Conservation (phyloP, 2,329 filamentous ascomycete species). For the Ophiostoma himal-ulmi region DNA sequence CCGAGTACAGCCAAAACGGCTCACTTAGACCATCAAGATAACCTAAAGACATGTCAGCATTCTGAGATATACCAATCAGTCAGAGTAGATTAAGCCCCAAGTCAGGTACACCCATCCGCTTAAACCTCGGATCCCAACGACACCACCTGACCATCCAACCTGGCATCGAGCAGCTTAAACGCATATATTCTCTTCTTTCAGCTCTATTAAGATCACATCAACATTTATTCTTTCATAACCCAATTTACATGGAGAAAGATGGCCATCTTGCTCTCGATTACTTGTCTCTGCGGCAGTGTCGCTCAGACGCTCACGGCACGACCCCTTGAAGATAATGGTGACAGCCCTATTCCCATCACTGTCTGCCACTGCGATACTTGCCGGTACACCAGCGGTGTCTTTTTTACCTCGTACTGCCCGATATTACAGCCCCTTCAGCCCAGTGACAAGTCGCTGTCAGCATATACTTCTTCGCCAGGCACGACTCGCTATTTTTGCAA, state of each 20-base stretch:
- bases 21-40: background rate
- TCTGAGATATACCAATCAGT: too few relatives aligned
- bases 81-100: too few relatives aligned
- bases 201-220: background rate
- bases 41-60: too few relatives aligned
- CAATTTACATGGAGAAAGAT: background rate
- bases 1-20: background rate
- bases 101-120: background rate
- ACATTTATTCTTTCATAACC: background rate
- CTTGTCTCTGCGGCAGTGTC: background rate
- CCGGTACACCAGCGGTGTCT: conserved; percentile 33
- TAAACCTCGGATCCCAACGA: background rate
- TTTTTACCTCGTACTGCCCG: conserved; percentile 37
- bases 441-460: conserved; percentile 22
- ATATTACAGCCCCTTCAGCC: conserved; percentile 24
- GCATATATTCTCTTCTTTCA: background rate
- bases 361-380: conserved; percentile 31
- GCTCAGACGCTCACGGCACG: conserved; percentile 19
- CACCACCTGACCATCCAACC: background rate
- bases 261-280: background rate
- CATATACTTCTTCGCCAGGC: conserved; percentile 20
- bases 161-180: background rate
- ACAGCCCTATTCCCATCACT: conserved; percentile 18
- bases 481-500: conserved; percentile 37
- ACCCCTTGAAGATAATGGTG: background rate